phyloP scores from a whole-genome alignment of 1,284 basidiomycete genomes.

The Ganoderma sinense region DNA sequence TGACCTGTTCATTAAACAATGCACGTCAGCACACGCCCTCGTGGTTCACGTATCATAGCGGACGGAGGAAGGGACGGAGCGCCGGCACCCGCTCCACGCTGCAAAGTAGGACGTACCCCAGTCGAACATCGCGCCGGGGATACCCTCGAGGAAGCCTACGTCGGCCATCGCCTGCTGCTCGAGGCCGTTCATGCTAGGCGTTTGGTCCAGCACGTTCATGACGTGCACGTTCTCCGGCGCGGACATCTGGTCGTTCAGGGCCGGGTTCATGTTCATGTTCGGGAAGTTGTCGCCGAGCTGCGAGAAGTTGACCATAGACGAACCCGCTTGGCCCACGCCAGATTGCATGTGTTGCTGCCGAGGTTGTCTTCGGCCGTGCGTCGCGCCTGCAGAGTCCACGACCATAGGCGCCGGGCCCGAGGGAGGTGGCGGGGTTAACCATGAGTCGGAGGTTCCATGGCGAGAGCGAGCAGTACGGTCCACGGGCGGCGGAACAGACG shows the following conservation, averaged over 20 bases:
- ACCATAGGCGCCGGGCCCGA: constrained; percentile 22
- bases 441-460: neutral
- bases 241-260: constrained; percentile 41
- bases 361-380: constrained; percentile 12
- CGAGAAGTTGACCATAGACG: constrained; percentile 59
- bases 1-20: constrained; percentile 54
- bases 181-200: constrained; percentile 59
- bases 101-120: constrained; percentile 65
- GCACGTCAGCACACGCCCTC: constrained; percentile 4
- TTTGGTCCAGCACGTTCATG: constrained; percentile 74
- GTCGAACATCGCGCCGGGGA: constrained; percentile 88
- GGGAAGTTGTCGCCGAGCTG: constrained; percentile 48
- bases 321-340: constrained; percentile 1
- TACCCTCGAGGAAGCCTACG: constrained; percentile 76
- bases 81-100: neutral
- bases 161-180: constrained; percentile 75
- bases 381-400: constrained; percentile 28
- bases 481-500: constrained; percentile 35
- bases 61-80: neutral
- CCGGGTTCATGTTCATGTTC: constrained; percentile 74
- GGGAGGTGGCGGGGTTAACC: neutral
- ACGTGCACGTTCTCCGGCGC: constrained; percentile 69
- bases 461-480: constrained; percentile 12
- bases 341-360: constrained; percentile 26
- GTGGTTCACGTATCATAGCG: neutral